Percentiles rank a stretch among this genome's conserved stretches.
phyloP scores from a whole-genome alignment of 257 asterid species.

The Henckelia pumila region DNA sequence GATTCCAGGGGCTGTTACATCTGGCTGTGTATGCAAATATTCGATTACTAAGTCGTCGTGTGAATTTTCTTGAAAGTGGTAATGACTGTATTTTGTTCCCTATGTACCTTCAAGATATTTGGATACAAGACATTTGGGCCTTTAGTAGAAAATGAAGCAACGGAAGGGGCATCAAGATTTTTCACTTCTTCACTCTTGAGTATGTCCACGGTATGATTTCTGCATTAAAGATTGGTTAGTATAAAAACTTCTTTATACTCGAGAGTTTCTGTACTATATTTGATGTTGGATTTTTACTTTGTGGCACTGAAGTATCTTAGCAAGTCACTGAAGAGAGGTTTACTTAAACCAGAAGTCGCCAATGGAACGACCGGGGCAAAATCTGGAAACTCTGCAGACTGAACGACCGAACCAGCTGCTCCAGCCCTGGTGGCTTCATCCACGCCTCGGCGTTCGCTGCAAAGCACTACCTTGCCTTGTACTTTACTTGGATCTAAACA shows the following conservation, averaged over 20 bases:
- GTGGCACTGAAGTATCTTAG: slow-evolving; percentile 5
- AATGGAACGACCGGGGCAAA: not conserved
- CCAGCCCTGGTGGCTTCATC: slow-evolving; percentile 8
- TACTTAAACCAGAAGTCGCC: not conserved
- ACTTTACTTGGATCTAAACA: slow-evolving; percentile 24
- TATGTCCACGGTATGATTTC: not conserved
- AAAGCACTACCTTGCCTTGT: slow-evolving; percentile 30
- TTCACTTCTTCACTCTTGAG: slow-evolving; percentile 2
- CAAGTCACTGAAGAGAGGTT: not conserved
- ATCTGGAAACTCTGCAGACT: not conserved
- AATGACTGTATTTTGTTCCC: not conserved
- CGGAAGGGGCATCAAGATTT: not conserved
- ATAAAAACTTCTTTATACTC: too few species aligned
- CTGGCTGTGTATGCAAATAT: too few species aligned
- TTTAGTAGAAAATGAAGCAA: not conserved
- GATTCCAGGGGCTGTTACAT: too few species aligned
- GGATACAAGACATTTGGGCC: not conserved
- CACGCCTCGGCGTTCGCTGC: not conserved
- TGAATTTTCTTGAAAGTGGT: not conserved
- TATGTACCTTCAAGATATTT: not conserved
- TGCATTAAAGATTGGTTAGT: not conserved
- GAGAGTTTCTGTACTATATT: not conserved
- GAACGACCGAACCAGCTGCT: slow-evolving; percentile 13
- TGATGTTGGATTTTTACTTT: not conserved
- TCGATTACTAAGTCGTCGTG: not conserved